phyloP scores from a whole-genome alignment of 208 protist genomes.

The Blechomonas ayalai region DNA sequence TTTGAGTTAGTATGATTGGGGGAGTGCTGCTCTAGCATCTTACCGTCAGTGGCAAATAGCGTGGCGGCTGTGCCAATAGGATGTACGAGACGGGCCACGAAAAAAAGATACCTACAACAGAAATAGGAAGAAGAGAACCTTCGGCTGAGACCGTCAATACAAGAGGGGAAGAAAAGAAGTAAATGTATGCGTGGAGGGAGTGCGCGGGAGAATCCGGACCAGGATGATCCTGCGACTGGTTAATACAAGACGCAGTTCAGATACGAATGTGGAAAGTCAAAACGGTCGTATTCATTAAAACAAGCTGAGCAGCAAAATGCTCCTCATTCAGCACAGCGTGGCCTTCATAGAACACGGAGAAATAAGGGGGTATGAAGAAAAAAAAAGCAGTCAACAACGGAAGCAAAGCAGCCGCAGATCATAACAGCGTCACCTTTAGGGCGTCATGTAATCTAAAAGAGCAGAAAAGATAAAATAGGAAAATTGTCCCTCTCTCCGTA shows the following conservation, averaged over 20 bases:
- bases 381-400: conserved; percentile 2
- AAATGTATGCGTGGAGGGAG: no score
- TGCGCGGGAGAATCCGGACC: no score
- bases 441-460: conserved; percentile 1
- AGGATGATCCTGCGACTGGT: no score
- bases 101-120: conserved; percentile 4
- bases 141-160: not conserved
- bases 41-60: not conserved
- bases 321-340: not conserved
- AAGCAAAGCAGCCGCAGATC: conserved; percentile 5
- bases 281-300: not conserved
- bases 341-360: not conserved
- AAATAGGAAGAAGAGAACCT: conserved; percentile 7
- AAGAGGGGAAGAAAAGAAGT: conserved; percentile 4
- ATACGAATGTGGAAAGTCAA: not conserved
- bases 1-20: conserved; percentile 4
- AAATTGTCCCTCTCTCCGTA: not conserved
- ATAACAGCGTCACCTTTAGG: conserved; percentile 3
- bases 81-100: not conserved
- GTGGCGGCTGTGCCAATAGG: not conserved
- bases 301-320: conserved; percentile 1
- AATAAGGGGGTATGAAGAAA: conserved; percentile 2
- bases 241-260: conserved; percentile 1
- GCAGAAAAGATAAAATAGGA: conserved; percentile 10
- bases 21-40: conserved; percentile 4